A percentile compares a stretch with the other conserved stretches of the same genome.
phyloP scores from a whole-genome alignment of 257 asterid species.

The Misopates orontium region DNA sequence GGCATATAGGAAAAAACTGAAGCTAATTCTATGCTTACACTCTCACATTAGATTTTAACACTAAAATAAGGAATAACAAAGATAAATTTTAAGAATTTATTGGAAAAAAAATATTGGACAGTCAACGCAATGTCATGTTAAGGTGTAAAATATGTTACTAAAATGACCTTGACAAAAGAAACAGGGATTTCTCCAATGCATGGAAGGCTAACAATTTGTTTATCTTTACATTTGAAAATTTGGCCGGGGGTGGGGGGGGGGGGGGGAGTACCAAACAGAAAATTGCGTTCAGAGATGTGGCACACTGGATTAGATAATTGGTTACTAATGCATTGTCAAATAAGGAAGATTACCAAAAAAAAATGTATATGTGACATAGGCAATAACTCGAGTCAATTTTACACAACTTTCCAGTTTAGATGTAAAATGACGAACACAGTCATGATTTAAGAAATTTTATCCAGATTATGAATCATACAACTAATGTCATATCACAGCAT shows the following conservation, averaged over 20 bases:
- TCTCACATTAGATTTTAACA: not conserved
- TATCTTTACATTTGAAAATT: not conserved
- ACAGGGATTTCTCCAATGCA: not conserved
- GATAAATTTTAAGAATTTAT: not conserved
- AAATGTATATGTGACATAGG: not conserved
- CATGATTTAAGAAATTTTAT: constrained; percentile 8
- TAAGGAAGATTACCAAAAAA: too few relatives aligned
- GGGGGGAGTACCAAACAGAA: too few relatives aligned
- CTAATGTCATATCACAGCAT: not conserved
- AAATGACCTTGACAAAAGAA: not conserved
- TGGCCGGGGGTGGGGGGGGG: too few relatives aligned
- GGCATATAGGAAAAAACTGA: not conserved
- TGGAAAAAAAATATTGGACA: not conserved
- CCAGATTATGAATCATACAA: not conserved
- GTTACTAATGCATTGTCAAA: too few relatives aligned
- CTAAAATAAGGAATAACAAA: not conserved
- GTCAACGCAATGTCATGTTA: constrained; percentile 9
- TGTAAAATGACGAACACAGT: not conserved
- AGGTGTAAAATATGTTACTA: not conserved
- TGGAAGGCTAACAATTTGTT: not conserved
- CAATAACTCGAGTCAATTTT: constrained; percentile 5
- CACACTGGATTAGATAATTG: too few relatives aligned
- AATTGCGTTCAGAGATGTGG: too few relatives aligned
- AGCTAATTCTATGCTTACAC: not conserved
- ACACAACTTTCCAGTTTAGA: not conserved